Base-by-base conservation (phyloP, 805 yeast genomes). In the Schwanniomyces yamadae region DNA sequence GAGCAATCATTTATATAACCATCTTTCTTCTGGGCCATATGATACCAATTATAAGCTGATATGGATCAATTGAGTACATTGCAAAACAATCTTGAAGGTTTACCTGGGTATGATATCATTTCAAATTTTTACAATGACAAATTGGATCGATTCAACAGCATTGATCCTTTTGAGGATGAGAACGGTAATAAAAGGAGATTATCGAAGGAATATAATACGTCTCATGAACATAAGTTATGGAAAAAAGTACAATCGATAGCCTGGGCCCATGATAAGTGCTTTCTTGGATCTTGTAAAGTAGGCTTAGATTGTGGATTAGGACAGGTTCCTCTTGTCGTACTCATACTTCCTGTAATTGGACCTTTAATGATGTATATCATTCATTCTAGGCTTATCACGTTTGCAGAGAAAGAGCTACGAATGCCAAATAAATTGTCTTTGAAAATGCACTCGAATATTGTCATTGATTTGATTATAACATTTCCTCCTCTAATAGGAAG, bases 181-280 rank as follows among this genome's bases (percentile, higher is more conserved):
- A 73, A 50, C 78, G 95, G 78, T 9, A 71, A 71, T 33, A 72
- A 78, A 41, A 69, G 88, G 22, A 73, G 73, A 42, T 69, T 86
- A 10, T 85, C 90, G 1, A 72, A 69, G 2, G 71, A 72, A 14
- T 72, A 79, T 19, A 37, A 46, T 14, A 48, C 58, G 14, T 65
- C 80, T 3, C 64, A 69, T 24, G 93, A 88, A 45, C 75, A 72
- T 31, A 74, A 75, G 48, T 63, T 71, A 6, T 91, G 93, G 95
- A 84, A 81, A 53, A 62, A 57, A 17, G 65, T 89, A n/a, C 90
- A 82, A 52, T 70, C 64, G 33, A 73, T 77, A 41, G 97, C 97
- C 0, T 90, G 96, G 96, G 52, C 73, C 11, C 89, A 91, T 54
- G 98, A 91, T 55, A 74, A 75, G 46, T 86, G 95, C 55, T 76